Base-by-base conservation (phyloP, 192 early-diverging fungal genomes). In the Rhizophagus clarus region DNA sequence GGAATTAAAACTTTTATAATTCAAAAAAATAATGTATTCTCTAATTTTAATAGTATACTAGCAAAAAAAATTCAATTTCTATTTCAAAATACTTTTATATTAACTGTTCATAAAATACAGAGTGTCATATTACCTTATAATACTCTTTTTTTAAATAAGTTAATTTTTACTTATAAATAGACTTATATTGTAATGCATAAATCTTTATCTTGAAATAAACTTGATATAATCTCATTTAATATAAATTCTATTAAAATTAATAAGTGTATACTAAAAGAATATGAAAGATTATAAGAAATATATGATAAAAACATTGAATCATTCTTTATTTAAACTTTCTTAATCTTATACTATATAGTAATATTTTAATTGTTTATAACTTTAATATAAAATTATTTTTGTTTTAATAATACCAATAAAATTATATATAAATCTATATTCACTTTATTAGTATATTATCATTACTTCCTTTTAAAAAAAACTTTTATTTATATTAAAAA, bases 71-170 rank as follows among this genome's bases (percentile, higher is more conserved):
- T 12, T 8, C 72, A 79, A 45, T 79, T 61, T 28, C 42, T 47
- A 4, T 12, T 79, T 11, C 67, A 64, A 61, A 79, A 69, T 79
- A 24, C 60, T 3, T 79, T 79, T 71, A 24, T 26, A 26, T 64
- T 79, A 1, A 79, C 77, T 37, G 51, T 79, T 0, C 68, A 79
- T 29, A 79, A 79, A 79, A 79, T 34, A 29, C 66, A 79, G 32
- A 61, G 78, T 12, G 1, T 79, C 26, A 79, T 29, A 7, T 29
- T 79, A 60, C 56, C 56, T 22, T 3, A 49, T 17, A 28, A 4
- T 14, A 72, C 68, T 4, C 12, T 79, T 42, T 22, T 11, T 4
- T 24, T 74, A 15, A 56, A 71, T 47, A 2, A 40, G 15, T 15
- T 37, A 8, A 71, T 71, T 5, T 71, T 71, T 24, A 3, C 37